These are phyloP conservation scores for Leccinum truebloodii DNA, from an alignment of 768 basidiomycete species.

Conservation along the genomic window DNA sequence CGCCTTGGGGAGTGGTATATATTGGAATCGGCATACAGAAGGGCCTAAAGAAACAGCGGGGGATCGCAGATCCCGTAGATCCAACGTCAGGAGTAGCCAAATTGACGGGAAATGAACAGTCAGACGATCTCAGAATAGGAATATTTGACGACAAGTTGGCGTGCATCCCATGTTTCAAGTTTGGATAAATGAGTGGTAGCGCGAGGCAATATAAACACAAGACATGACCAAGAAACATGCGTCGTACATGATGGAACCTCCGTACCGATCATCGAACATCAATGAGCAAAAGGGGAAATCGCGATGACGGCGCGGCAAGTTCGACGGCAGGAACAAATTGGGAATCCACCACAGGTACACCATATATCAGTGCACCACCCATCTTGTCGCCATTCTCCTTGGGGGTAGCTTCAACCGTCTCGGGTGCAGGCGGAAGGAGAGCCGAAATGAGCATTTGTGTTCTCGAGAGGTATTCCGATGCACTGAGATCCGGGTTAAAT, in stretches of 20 bases:
- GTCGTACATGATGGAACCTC: conserved; percentile 19
- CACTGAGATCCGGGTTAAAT: conserved; percentile 27
- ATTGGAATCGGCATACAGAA: too few species aligned
- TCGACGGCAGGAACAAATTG: conserved; percentile 60
- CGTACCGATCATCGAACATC: conserved; percentile 36
- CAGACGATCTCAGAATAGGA: conserved; percentile 12
- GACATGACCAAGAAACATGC: conserved; percentile 14
- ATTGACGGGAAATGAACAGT: conserved; percentile 11
- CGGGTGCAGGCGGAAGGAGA: conserved; percentile 46
- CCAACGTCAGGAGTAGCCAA: conserved; percentile 5
- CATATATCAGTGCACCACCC: conserved; percentile 50
- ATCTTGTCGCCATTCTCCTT: conserved; percentile 22
- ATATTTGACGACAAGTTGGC: conserved; percentile 14
- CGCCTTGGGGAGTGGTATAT: too few species aligned
- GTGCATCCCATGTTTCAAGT: conserved; percentile 23
- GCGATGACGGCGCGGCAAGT: conserved; percentile 66
- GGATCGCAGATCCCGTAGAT: conserved; percentile 22
- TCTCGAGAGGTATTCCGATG: conserved; percentile 49
- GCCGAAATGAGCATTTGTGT: conserved; percentile 64
- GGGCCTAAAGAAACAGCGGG: background rate
- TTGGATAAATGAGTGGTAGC: conserved; percentile 34
- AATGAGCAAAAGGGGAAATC: conserved; percentile 75
- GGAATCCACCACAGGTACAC: conserved; percentile 52
- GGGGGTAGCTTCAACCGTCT: conserved; percentile 17
- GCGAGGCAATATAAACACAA: conserved; percentile 21